Conservation (phyloP, 164 flowering plant genomes). For the Akebia trifoliata region DNA sequence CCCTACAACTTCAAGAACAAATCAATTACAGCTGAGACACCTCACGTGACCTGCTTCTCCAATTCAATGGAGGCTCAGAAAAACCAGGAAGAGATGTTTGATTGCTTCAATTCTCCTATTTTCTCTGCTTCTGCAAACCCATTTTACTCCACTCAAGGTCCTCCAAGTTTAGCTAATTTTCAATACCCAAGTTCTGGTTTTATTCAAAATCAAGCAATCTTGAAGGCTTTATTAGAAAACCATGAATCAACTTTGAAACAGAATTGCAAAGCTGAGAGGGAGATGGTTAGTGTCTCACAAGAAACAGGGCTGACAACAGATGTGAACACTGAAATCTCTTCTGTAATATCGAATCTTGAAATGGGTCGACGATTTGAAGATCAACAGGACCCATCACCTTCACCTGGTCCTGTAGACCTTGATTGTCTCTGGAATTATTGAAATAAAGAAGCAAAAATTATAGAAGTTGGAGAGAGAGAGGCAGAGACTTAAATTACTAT, state of each 20-base stretch:
- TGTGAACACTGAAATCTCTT: slow-evolving; percentile 59
- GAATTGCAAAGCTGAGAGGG: slow-evolving; percentile 43
- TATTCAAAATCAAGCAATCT: slow-evolving; percentile 42
- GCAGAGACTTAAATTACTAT: neutral
- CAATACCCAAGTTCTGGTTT: slow-evolving; percentile 34
- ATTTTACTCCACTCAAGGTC: slow-evolving; percentile 25
- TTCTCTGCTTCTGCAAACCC: slow-evolving; percentile 22
- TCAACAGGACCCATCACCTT: slow-evolving; percentile 5
- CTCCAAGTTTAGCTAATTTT: slow-evolving; percentile 16
- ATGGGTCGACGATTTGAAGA: slow-evolving; percentile 43
- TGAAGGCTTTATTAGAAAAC: slow-evolving; percentile 42
- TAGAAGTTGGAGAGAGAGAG: neutral
- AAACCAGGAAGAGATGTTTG: slow-evolving; percentile 25
- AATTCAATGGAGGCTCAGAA: slow-evolving; percentile 34
- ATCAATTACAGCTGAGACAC: slow-evolving; percentile 8
- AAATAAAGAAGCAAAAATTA: neutral
- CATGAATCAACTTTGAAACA: slow-evolving; percentile 35
- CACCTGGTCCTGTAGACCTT: slow-evolving; percentile 1
- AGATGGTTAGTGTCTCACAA: slow-evolving; percentile 48
- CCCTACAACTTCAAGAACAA: slow-evolving; percentile 27
- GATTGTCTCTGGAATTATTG: slow-evolving; percentile 11
- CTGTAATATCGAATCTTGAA: slow-evolving; percentile 47
- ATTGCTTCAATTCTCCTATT: slow-evolving; percentile 32
- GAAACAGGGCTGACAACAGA: slow-evolving; percentile 55
- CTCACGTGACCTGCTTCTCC: slow-evolving; percentile 43